Evolutionary conservation across 2,329 filamentous ascomycete species (phyloP).

Genomic region (Penicillium sp.): DNA sequence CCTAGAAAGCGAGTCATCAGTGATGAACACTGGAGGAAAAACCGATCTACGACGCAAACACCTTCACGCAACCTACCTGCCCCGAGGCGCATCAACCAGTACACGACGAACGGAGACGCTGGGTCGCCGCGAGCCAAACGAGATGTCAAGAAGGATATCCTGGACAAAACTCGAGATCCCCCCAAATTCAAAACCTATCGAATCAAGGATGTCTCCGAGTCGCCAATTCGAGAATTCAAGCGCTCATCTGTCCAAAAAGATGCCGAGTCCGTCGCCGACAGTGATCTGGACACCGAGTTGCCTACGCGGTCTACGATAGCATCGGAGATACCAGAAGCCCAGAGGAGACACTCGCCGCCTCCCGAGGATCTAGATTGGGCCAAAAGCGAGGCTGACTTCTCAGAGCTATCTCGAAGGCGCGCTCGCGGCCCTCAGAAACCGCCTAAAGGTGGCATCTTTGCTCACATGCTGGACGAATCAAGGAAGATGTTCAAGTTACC

Average conservation of each 20-base stretch:
- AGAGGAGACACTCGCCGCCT: conserved; percentile 33
- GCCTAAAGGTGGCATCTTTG: conserved; percentile 48
- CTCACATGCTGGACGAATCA: conserved; percentile 50
- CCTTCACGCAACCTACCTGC: conserved; percentile 45
- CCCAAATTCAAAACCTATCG: conserved; percentile 35
- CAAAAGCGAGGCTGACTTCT: conserved; percentile 45
- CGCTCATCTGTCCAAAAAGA: conserved; percentile 20
- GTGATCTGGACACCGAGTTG: conserved; percentile 30
- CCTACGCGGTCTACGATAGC: conserved; percentile 28
- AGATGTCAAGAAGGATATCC: conserved; percentile 33
- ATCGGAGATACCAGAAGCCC: conserved; percentile 29
- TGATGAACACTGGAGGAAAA: conserved; percentile 78
- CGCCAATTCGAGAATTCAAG: conserved; percentile 32
- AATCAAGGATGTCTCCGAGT: conserved; percentile 31
- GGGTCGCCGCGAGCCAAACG: conserved; percentile 33
- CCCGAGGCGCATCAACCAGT: conserved; percentile 49
- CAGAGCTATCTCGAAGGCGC: conserved; percentile 43
- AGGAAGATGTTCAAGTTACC: conserved; percentile 51
- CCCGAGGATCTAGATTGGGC: conserved; percentile 42
- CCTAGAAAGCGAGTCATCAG: conserved; percentile 93
- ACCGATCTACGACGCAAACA: conserved; percentile 47
- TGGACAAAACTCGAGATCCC: conserved; percentile 27
- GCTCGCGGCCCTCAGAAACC: conserved; percentile 39
- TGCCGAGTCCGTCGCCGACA: conserved; percentile 27
- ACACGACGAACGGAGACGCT: conserved; percentile 40